These are phyloP conservation scores for Colletotrichum euphorbiae DNA, from an alignment of 2,329 filamentous ascomycete species.

Conservation along the genomic window DNA sequence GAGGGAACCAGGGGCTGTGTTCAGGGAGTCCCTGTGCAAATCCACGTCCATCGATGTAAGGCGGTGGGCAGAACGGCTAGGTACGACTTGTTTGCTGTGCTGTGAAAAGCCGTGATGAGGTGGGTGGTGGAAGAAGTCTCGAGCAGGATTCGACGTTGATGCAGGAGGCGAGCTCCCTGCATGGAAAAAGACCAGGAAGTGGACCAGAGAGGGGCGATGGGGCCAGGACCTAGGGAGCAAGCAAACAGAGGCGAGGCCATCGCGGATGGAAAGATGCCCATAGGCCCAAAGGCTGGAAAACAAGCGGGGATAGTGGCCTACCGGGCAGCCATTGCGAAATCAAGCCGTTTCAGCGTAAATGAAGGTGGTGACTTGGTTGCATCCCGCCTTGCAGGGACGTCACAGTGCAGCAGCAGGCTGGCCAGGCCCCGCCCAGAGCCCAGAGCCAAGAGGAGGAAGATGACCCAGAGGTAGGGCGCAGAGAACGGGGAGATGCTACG, in stretches of 20 bases:
- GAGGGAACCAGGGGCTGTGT: neutral
- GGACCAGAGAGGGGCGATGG: slow-evolving; percentile 2
- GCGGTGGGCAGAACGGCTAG: slow-evolving; percentile 6
- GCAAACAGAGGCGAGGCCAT: slow-evolving; percentile 18
- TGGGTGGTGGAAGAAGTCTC: neutral
- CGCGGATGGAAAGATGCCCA: slow-evolving; percentile 35
- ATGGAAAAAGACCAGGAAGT: slow-evolving; percentile 1
- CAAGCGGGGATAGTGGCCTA: slow-evolving; percentile 30
- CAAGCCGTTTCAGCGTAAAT: slow-evolving; percentile 40
- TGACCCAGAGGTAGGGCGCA: neutral
- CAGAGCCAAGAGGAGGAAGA: neutral
- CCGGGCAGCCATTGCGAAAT: slow-evolving; percentile 31
- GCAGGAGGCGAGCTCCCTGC: slow-evolving; percentile 31
- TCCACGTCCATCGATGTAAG: slow-evolving; percentile 16
- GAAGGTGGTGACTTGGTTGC: slow-evolving; percentile 30
- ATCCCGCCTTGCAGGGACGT: slow-evolving; percentile 33
- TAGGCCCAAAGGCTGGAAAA: slow-evolving; percentile 29
- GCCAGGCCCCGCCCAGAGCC: slow-evolving; percentile 1
- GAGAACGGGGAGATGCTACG: slow-evolving; percentile 1
- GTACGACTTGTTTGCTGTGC: neutral
- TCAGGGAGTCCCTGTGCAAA: slow-evolving; percentile 33
- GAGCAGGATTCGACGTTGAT: slow-evolving; percentile 24
- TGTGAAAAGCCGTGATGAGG: neutral
- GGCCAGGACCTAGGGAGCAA: slow-evolving; percentile 25
- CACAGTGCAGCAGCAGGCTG: slow-evolving; percentile 7